Evolutionary conservation across 768 basidiomycete species (phyloP).

Genomic region (Rhodotorula taiwanensis): DNA sequence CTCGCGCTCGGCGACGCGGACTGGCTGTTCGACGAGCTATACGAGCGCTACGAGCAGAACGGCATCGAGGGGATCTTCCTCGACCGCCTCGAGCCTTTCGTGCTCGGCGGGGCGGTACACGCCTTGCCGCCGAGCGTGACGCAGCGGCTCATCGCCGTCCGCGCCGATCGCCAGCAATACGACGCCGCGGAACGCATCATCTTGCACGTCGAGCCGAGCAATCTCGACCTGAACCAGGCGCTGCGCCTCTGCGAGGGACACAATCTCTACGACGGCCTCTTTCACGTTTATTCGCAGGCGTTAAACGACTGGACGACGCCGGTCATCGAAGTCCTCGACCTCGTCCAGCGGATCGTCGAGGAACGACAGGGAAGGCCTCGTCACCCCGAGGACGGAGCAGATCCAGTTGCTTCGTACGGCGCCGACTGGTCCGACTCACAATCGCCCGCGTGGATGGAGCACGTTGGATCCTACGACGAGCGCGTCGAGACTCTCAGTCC

Average conservation of each 20-base stretch:
- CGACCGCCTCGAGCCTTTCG: constrained; percentile 68
- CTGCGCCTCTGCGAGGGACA: constrained; percentile 76
- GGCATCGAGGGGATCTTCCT: constrained; percentile 83
- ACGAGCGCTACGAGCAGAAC: constrained; percentile 74
- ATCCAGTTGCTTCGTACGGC: too few relatives aligned
- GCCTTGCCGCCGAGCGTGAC: constrained; percentile 79
- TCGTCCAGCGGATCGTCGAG: constrained; percentile 64
- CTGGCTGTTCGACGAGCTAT: constrained; percentile 88
- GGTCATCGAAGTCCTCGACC: constrained; percentile 69
- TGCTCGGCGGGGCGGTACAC: constrained; percentile 65
- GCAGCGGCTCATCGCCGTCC: constrained; percentile 70
- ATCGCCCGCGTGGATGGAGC: too few relatives aligned
- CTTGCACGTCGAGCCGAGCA: constrained; percentile 89
- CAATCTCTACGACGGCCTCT: constrained; percentile 82
- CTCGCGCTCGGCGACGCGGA: constrained; percentile 71
- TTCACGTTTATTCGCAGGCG: constrained; percentile 86
- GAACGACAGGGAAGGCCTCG: constrained; percentile 47
- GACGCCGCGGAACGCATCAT: constrained; percentile 80
- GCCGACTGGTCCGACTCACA: too few relatives aligned
- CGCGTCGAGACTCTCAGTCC: constrained; percentile 55
- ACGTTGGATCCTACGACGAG: constrained; percentile 39
- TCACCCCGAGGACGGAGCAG: too few relatives aligned
- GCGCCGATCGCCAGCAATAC: constrained; percentile 63
- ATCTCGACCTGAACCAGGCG: constrained; percentile 87
- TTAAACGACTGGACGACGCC: constrained; percentile 83